A percentile compares a stretch with the other conserved stretches of the same genome.
Conservation (phyloP, 2,329 filamentous ascomycete species). For the Periconia digitata region DNA sequence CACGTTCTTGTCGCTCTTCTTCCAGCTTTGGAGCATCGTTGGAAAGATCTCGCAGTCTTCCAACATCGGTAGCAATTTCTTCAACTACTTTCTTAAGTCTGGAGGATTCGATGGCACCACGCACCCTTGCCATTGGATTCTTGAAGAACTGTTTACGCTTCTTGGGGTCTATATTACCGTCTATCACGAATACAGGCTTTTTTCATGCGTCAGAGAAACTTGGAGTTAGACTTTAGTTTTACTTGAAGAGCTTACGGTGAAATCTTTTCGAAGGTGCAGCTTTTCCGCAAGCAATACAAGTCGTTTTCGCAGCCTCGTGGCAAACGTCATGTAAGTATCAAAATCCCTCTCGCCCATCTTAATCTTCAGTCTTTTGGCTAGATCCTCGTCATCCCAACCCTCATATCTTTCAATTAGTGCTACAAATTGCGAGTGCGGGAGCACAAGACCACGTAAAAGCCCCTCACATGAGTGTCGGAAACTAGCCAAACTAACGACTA, state of each 20-base stretch:
- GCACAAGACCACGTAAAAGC: slow-evolving; percentile 1
- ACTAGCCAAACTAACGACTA: background rate
- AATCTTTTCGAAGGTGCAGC: slow-evolving; percentile 2
- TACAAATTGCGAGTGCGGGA: slow-evolving; percentile 4
- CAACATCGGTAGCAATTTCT: slow-evolving; percentile 5
- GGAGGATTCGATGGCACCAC: slow-evolving; percentile 2
- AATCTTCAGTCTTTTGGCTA: background rate
- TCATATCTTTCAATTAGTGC: slow-evolving; percentile 1
- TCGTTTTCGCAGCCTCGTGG: background rate
- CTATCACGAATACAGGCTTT: slow-evolving; percentile 3
- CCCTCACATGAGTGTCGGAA: slow-evolving; percentile 6
- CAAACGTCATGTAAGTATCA: slow-evolving; percentile 1
- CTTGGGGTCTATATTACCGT: slow-evolving; percentile 2
- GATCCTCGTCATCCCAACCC: slow-evolving; percentile 1
- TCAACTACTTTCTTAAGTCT: slow-evolving; percentile 5
- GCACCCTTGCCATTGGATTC: slow-evolving; percentile 1
- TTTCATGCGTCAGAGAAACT: background rate
- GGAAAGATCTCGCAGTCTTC: slow-evolving; percentile 2
- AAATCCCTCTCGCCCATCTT: background rate
- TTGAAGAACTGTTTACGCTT: slow-evolving; percentile 7
- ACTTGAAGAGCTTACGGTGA: slow-evolving; percentile 5
- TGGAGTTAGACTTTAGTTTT: too few relatives aligned
- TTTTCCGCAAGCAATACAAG: slow-evolving; percentile 1
- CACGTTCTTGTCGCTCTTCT: slow-evolving; percentile 1
- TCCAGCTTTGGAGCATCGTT: slow-evolving; percentile 4